Evolutionary conservation across 139 green algal genomes (phyloP).

Genomic region (Spirogloea muscicola): DNA sequence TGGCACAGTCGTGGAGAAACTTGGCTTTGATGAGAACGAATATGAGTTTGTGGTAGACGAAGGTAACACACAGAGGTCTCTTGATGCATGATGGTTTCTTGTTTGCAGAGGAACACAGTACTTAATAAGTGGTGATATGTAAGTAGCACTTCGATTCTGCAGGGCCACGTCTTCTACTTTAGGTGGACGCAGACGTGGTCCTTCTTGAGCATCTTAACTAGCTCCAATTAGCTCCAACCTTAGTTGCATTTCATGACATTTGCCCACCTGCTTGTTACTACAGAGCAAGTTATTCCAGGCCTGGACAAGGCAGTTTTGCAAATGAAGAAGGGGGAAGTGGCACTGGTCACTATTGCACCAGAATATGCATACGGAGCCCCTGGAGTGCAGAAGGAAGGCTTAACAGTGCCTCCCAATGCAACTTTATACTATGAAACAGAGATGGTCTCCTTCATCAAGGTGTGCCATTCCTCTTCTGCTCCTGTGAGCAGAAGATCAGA

Average conservation of each 20-base stretch:
- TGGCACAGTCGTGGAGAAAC: slow-evolving; percentile 58
- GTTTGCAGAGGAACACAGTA: background rate
- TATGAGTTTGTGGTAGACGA: slow-evolving; percentile 67
- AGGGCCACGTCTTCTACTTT: too few relatives aligned
- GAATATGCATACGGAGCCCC: slow-evolving; percentile 63
- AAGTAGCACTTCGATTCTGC: too few relatives aligned
- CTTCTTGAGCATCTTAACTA: too few relatives aligned
- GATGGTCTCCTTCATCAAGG: slow-evolving; percentile 48
- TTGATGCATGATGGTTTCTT: slow-evolving; percentile 5
- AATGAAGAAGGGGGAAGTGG: slow-evolving; percentile 83
- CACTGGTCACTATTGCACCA: slow-evolving; percentile 69
- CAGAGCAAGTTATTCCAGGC: slow-evolving; percentile 58
- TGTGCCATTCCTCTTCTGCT: too few relatives aligned
- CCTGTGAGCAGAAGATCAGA: too few relatives aligned
- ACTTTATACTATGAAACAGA: slow-evolving; percentile 89
- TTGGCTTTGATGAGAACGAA: slow-evolving; percentile 60
- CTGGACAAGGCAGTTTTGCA: slow-evolving; percentile 79
- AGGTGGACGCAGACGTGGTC: too few relatives aligned
- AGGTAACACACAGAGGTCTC: slow-evolving; percentile 40
- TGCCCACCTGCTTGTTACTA: too few relatives aligned
- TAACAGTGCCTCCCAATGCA: slow-evolving; percentile 69
- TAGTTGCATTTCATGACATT: too few relatives aligned
- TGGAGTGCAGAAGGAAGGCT: background rate
- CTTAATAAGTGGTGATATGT: too few relatives aligned
- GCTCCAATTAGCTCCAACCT: too few relatives aligned